Evolutionary conservation across 1,284 basidiomycete species (phyloP), one percentile per base, ranked within the genome.

Genomic region (Thecaphora thlaspeos): DNA sequence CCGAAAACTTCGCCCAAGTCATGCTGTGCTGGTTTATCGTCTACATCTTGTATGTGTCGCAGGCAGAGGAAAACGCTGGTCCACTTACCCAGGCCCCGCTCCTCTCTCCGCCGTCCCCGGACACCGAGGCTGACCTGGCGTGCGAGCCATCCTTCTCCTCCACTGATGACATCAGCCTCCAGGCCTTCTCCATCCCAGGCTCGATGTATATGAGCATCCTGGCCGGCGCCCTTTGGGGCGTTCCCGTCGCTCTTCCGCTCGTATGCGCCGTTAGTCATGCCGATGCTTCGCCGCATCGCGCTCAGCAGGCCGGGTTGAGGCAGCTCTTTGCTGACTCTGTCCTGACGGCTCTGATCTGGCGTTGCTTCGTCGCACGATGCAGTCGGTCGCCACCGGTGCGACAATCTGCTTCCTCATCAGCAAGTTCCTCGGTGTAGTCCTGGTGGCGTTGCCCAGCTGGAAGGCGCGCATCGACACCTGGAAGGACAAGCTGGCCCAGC

Each of bases 151-250:
- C 26, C 7, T 11, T 28, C 26, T 5, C 11, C 26, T 28, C 26
- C 26, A 28, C 26, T 28, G 26, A 28, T 11, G 26, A 5, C 26
- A 28, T 28, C 50, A 54, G 51, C 37, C 38, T 97, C 4, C 94
- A 98, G 82, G 90, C 92, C 0, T 98, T 97, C 80, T 92, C 90
- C 2, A 84, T 98, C 5, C 94, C 94, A 0, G 94, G 94, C 0
- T 94, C 91, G 21, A 97, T 97, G 93, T 98, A 98, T 78, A 85
- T 98, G 56, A 91, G 90, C 46, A 96, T 97, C 74, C 86, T 97
- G 9, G 92, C 90, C 14, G 94, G 94, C 28, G 94, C 94, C 0
- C 87, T 97, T 7, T 98, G 92, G 86, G 93, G 94, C 32, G 87
- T 95, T n/a, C 81, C 89, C 1, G 80, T 87, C 8, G 93, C 93